A percentile compares a stretch with the other conserved stretches of the same genome.
These are phyloP conservation scores for Verticillium tricorpus DNA, from an alignment of 2,329 filamentous ascomycete genomes.

Conservation along the genomic window DNA sequence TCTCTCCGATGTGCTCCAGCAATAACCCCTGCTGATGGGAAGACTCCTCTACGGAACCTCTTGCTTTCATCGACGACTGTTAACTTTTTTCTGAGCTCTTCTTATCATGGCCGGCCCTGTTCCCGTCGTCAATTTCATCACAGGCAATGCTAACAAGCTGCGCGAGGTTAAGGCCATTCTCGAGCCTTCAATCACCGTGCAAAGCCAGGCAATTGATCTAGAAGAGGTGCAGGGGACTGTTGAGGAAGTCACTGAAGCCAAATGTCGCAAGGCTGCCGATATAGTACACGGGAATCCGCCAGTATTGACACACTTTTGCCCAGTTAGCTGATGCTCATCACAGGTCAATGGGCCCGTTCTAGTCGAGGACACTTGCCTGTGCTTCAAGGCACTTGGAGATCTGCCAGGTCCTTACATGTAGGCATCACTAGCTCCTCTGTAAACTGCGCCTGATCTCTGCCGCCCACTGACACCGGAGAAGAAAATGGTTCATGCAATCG, in stretches of 20 bases:
- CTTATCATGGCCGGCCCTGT: constrained; percentile 34
- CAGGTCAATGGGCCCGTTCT: constrained; percentile 83
- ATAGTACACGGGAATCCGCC: constrained; percentile 44
- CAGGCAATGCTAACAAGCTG: constrained; percentile 92
- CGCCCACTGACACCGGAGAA: constrained; percentile 28
- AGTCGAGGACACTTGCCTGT: constrained; percentile 92
- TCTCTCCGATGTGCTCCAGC: no score
- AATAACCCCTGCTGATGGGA: no score
- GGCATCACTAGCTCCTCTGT: background rate
- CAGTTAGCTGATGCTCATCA: constrained; percentile 3
- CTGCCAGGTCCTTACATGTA: constrained; percentile 96
- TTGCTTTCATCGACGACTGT: background rate
- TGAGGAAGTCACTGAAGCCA: constrained; percentile 86
- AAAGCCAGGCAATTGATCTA: constrained; percentile 72
- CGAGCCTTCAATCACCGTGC: constrained; percentile 66
- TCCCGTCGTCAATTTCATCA: constrained; percentile 79
- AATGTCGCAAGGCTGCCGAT: constrained; percentile 78
- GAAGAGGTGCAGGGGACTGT: constrained; percentile 88
- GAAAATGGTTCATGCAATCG: constrained; percentile 88
- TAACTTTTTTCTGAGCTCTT: background rate
- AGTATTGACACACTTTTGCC: background rate
- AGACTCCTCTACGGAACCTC: no score
- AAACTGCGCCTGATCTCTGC: background rate
- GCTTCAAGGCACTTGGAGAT: constrained; percentile 86
- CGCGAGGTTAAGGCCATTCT: constrained; percentile 86